A percentile compares a stretch with the other conserved stretches of the same genome.
phyloP scores from a whole-genome alignment of 1,284 basidiomycete genomes.

The Veloboletus limbatus region DNA sequence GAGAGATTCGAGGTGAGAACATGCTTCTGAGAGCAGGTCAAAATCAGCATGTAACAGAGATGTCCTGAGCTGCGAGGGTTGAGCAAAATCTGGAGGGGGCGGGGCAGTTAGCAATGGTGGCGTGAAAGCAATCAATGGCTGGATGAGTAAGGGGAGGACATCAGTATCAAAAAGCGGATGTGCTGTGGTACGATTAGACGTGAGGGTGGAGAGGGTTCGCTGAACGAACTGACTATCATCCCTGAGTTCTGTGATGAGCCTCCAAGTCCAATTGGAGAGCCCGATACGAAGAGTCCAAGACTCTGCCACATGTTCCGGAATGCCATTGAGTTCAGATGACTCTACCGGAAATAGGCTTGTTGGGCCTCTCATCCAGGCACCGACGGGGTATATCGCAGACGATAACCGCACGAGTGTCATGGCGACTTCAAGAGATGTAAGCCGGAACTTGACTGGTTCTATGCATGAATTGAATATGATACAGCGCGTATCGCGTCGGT shows the following conservation, averaged over 20 bases:
- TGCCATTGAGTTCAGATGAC: conserved; percentile 13
- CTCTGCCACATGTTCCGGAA: conserved; percentile 41
- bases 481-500: neutral
- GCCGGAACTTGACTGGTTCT: conserved; percentile 70
- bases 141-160: conserved; percentile 60
- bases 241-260: conserved; percentile 63
- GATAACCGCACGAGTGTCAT: conserved; percentile 66
- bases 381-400: conserved; percentile 66
- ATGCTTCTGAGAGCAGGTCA: conserved; percentile 68
- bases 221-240: conserved; percentile 49
- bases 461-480: conserved; percentile 5
- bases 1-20: conserved; percentile 72
- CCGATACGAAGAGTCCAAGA: conserved; percentile 64
- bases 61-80: conserved; percentile 44
- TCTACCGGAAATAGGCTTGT: conserved; percentile 28
- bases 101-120: conserved; percentile 46
- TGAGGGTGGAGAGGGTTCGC: neutral
- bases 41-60: conserved; percentile 65
- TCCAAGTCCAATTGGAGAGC: conserved; percentile 75
- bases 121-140: conserved; percentile 55
- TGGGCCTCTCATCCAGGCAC: conserved; percentile 49
- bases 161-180: conserved; percentile 58
- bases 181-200: conserved; percentile 35
- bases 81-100: conserved; percentile 40
- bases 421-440: conserved; percentile 65